Percentiles rank a stretch among this genome's conserved stretches.
Conservation (phyloP, 192 early-diverging fungal species). For the Paraglomus brasilianum region DNA sequence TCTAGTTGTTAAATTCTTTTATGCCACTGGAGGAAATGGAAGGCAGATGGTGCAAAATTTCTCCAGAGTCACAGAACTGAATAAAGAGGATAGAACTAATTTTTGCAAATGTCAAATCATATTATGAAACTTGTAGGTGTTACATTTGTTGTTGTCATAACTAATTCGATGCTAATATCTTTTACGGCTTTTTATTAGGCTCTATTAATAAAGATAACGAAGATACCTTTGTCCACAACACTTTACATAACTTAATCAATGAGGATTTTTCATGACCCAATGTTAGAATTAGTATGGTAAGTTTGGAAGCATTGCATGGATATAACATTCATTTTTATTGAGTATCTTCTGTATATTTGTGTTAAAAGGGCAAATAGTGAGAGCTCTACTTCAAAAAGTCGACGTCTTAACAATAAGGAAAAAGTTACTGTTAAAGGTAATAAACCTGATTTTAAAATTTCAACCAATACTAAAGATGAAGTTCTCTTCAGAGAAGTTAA, state of each 20-base stretch:
- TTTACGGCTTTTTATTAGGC: conserved; percentile 16
- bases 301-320: conserved; percentile 19
- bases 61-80: conserved; percentile 15
- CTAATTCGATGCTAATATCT: conserved; percentile 16
- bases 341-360: conserved; percentile 1
- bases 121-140: conserved; percentile 17
- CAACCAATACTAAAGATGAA: conserved; percentile 6
- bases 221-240: conserved; percentile 19
- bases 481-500: conserved; percentile 7
- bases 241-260: conserved; percentile 21
- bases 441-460: conserved; percentile 16
- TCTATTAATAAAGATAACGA: conserved; percentile 13
- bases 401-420: conserved; percentile 4
- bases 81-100: conserved; percentile 14
- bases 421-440: conserved; percentile 21
- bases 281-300: conserved; percentile 25
- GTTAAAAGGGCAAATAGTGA: conserved; percentile 26
- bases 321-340: conserved; percentile 12
- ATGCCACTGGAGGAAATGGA: conserved; percentile 18
- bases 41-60: conserved; percentile 21
- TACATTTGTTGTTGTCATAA: conserved; percentile 18
- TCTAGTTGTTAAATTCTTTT: conserved; percentile 26
- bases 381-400: conserved; percentile 4
- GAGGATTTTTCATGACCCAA: conserved; percentile 11
- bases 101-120: conserved; percentile 23